These are phyloP conservation scores for Leptographium galeiforme DNA, from an alignment of 2,329 filamentous ascomycete species.

Conservation along the genomic window DNA sequence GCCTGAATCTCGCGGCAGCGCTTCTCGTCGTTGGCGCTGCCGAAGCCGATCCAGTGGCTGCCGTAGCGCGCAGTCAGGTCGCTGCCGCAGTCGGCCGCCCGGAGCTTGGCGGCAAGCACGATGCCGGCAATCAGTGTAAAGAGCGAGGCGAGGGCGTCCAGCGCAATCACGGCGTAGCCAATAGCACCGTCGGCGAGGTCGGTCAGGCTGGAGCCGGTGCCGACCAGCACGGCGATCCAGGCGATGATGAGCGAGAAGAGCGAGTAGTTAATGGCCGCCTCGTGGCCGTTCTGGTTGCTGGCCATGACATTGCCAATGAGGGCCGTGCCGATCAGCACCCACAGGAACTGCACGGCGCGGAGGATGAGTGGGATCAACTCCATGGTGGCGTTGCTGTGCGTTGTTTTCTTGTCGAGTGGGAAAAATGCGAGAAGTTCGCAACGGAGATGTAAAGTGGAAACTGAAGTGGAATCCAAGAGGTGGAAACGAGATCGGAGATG, in stretches of 20 bases:
- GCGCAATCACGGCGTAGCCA: constrained; percentile 36
- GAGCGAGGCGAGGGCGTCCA: constrained; percentile 47
- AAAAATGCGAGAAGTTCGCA: too few species aligned
- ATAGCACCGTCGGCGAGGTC: constrained; percentile 29
- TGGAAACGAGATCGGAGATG: too few species aligned
- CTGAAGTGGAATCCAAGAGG: too few species aligned
- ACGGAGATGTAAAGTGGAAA: background rate
- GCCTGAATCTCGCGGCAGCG: constrained; percentile 67
- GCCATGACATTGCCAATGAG: constrained; percentile 47
- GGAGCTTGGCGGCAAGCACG: constrained; percentile 56
- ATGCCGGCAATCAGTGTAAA: constrained; percentile 61
- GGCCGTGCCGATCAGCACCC: constrained; percentile 38
- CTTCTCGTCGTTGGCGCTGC: constrained; percentile 43
- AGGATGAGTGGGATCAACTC: constrained; percentile 30
- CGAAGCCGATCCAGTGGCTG: constrained; percentile 44
- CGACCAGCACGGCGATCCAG: constrained; percentile 52
- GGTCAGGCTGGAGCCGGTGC: constrained; percentile 38
- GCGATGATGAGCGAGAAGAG: constrained; percentile 57
- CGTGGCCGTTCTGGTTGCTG: constrained; percentile 28
- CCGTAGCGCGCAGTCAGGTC: constrained; percentile 14
- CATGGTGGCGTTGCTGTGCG: constrained; percentile 14
- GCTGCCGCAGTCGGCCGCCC: constrained; percentile 55
- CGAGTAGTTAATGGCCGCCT: constrained; percentile 44
- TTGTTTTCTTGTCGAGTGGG: background rate
- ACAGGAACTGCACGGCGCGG: constrained; percentile 36